Evolutionary conservation across 257 asterid species (phyloP).

Genomic region (Penstemon newberryi): DNA sequence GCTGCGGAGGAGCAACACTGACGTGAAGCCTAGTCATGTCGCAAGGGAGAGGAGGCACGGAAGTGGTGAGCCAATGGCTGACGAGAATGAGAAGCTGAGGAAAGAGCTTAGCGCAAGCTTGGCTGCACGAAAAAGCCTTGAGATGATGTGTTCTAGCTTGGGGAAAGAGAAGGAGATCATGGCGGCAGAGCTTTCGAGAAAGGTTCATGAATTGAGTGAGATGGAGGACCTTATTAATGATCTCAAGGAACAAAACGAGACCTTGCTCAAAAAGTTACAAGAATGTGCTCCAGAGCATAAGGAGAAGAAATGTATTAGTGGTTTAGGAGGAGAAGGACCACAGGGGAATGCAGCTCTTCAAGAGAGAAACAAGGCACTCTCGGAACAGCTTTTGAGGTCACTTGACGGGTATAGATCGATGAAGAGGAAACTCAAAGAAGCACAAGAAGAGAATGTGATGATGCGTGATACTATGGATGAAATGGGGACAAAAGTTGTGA

Average conservation of each 20-base stretch:
- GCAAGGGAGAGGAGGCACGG: conserved; percentile 35
- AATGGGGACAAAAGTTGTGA: conserved; percentile 41
- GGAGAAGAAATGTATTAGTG: conserved; percentile 10
- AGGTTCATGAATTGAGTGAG: conserved; percentile 48
- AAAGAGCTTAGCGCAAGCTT: conserved; percentile 49
- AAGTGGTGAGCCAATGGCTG: conserved; percentile 14
- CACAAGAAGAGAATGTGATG: conserved; percentile 43
- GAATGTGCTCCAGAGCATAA: conserved; percentile 38
- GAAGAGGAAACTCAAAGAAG: conserved; percentile 54
- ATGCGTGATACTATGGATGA: conserved; percentile 49
- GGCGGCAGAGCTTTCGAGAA: conserved; percentile 59
- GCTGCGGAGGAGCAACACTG: conserved; percentile 48
- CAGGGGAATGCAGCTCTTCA: conserved; percentile 41
- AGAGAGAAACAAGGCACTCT: conserved; percentile 46
- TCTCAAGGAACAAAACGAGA: conserved; percentile 50
- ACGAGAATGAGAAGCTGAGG: conserved; percentile 56
- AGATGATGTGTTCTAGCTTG: conserved; percentile 66
- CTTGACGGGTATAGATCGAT: conserved; percentile 53
- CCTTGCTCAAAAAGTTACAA: conserved; percentile 45
- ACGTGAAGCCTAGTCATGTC: conserved; percentile 28
- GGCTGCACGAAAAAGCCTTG: conserved; percentile 63
- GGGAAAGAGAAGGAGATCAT: conserved; percentile 80
- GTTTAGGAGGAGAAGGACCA: conserved; percentile 21
- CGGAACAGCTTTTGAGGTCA: conserved; percentile 48
- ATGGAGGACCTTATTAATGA: conserved; percentile 57